phyloP scores from a whole-genome alignment of 164 flowering plant genomes.

The Nymphaea thermarum region DNA sequence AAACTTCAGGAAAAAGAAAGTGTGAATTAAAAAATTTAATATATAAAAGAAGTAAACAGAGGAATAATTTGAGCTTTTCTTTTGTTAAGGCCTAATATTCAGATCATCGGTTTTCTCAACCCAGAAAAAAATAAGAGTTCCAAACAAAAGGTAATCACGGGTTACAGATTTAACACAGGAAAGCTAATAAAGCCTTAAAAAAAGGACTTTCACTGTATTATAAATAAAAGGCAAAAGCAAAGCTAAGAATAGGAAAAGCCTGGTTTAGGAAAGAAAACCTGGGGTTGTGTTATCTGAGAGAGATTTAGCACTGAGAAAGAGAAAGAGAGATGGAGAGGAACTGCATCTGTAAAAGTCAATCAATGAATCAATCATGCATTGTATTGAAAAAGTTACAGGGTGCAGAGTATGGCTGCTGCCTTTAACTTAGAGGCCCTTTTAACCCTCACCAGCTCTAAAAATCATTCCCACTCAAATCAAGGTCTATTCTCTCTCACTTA shows the following conservation, averaged over 20 bases:
- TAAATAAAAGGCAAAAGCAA: too few species aligned
- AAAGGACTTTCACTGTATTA: too few species aligned
- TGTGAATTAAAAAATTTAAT: too few species aligned
- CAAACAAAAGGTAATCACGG: background rate
- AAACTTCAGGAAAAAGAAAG: too few species aligned
- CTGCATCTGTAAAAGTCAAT: slow-evolving; percentile 7
- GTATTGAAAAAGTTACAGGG: slow-evolving; percentile 8
- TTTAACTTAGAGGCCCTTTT: slow-evolving; percentile 18
- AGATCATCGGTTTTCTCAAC: too few species aligned
- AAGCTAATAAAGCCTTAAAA: background rate
- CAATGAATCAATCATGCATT: slow-evolving; percentile 14
- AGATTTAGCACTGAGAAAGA: background rate
- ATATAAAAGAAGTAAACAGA: too few species aligned
- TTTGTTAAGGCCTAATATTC: too few species aligned
- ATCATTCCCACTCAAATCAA: slow-evolving; percentile 33
- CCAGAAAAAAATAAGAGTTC: background rate
- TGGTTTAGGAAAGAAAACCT: background rate
- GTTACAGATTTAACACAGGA: background rate
- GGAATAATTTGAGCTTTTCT: too few species aligned
- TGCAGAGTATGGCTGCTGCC: slow-evolving; percentile 4
- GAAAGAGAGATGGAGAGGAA: background rate
- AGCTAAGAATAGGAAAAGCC: too few species aligned
- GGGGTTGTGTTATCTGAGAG: background rate
- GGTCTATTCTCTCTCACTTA: slow-evolving; percentile 17
- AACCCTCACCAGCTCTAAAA: slow-evolving; percentile 3